These are phyloP conservation scores for Colletotrichum lindemuthianum DNA, from an alignment of 2,329 filamentous ascomycete species.

Conservation along the genomic window DNA sequence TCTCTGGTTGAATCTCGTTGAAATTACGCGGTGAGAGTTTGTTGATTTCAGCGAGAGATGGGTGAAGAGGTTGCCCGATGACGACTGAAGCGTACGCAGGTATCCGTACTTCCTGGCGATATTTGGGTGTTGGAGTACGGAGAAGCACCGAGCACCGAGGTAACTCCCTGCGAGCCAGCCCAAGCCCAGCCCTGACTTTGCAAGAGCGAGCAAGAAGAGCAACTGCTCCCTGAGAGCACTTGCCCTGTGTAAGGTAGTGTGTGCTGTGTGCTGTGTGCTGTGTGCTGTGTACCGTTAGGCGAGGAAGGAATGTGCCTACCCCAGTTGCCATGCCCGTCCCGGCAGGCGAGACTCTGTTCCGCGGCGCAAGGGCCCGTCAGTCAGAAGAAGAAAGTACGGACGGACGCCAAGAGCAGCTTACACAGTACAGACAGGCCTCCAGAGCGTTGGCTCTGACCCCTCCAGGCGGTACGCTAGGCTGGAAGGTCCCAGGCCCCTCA, in stretches of 20 bases:
- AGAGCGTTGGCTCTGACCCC: not conserved
- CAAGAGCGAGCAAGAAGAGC: too few species aligned
- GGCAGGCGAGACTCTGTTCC: conserved; percentile 44
- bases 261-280: too few species aligned
- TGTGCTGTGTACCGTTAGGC: too few species aligned
- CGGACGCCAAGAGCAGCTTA: not conserved
- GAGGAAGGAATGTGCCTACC: too few species aligned
- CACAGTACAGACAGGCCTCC: too few species aligned
- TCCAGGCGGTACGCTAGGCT: not conserved
- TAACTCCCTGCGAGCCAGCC: not conserved
- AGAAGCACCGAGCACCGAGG: conserved; percentile 28
- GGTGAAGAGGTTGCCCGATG: conserved; percentile 6
- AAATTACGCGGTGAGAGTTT: conserved; percentile 23
- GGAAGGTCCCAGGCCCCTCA: too few species aligned
- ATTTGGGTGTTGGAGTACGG: not conserved
- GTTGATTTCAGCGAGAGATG: conserved; percentile 24
- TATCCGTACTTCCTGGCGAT: too few species aligned
- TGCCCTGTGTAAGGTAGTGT: not conserved
- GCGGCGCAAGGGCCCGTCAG: conserved; percentile 38
- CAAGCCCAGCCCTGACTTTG: too few species aligned
- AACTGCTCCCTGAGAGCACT: too few species aligned
- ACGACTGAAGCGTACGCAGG: not conserved
- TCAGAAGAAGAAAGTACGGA: conserved; percentile 4
- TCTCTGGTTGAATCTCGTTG: not conserved
- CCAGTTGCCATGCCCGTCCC: conserved; percentile 30